A percentile compares a stretch with the other conserved stretches of the same genome.
Conservation (phyloP, 2,329 filamentous ascomycete species). For the Calonectria pauciramosa region DNA sequence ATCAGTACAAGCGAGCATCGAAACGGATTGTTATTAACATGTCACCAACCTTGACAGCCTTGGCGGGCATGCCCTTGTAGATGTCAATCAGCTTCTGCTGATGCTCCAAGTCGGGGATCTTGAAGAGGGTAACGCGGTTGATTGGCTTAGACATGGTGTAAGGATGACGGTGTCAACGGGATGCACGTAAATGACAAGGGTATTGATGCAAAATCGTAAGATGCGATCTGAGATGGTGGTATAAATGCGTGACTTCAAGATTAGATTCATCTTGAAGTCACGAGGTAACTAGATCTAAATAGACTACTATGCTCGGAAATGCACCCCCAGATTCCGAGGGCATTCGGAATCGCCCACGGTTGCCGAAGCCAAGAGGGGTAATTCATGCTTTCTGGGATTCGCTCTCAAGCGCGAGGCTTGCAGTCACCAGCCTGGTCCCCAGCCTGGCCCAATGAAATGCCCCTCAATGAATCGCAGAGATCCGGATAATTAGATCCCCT, state of each 20-base stretch:
- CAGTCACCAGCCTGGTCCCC: background rate
- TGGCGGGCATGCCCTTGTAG: conserved; percentile 49
- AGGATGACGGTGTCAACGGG: background rate
- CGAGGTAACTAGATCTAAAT: conserved; percentile 17
- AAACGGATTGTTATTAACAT: no score
- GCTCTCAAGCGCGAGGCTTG: background rate
- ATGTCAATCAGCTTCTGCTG: conserved; percentile 47
- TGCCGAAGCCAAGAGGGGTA: background rate
- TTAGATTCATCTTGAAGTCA: background rate
- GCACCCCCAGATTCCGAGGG: conserved; percentile 12
- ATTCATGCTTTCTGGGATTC: background rate
- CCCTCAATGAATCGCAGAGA: background rate
- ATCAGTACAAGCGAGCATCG: rapidly evolving
- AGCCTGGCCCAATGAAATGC: background rate
- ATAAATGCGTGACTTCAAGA: background rate
- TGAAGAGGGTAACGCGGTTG: conserved; percentile 53
- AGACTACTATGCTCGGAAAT: conserved; percentile 15
- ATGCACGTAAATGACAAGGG: background rate
- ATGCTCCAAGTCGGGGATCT: conserved; percentile 51
- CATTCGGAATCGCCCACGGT: conserved; percentile 5
- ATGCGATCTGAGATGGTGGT: background rate
- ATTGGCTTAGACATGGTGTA: conserved; percentile 30
- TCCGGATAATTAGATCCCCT: conserved; percentile 4
- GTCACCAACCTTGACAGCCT: conserved; percentile 49
- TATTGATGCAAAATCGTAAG: background rate